Base-by-base conservation (phyloP, 1,284 basidiomycete species). In the Neotropicomus parvogracilis region DNA sequence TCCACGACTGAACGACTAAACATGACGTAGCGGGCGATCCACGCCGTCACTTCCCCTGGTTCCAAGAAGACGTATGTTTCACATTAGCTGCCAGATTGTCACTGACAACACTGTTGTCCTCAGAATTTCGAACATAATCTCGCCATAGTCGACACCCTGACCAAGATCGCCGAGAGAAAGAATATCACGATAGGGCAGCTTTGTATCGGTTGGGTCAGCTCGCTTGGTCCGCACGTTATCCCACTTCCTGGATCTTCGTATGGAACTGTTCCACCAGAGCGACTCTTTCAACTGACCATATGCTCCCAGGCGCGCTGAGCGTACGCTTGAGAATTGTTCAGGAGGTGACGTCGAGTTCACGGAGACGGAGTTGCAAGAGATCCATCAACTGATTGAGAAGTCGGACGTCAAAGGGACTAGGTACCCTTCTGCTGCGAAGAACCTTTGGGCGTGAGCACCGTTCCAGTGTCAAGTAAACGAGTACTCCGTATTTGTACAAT, bases 191-290 rank as follows among this genome's bases (percentile, higher is more conserved):
- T 77, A 0, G 71, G 75, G 4, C 82, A 87, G 57, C 65, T 86
- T n/a, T 73, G 74, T 29, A 68, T 87, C 20, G 80, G 80, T 9
- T 85, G 81, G 79, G 69, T 83, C 27, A 17, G 49, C 28, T 62
- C 55, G 12, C 54, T 64, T 13, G 62, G 61, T 6, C 16, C 49
- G 16, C 62, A 62, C 33, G 55, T 65, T 14, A 60, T 63, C 20
- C 59, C 59, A 14, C 39, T 63, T 5, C 59, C 62, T 4, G 65
- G 59, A 46, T 67, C 65, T 27, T 67, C 59, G 57, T 62, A 59
- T 35, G 57, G 32, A 5, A 19, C 16, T 26, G 10, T 44, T 37
- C n/a, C 27, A 9, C 26, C 6, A 7, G 10, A 29, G 17, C 8
- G 20, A 8, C 20, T 13, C 24, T 20, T 36, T 16, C 14, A 32